Conservation (phyloP, 768 basidiomycete genomes). For the Chalciporus pseudorubinellus region DNA sequence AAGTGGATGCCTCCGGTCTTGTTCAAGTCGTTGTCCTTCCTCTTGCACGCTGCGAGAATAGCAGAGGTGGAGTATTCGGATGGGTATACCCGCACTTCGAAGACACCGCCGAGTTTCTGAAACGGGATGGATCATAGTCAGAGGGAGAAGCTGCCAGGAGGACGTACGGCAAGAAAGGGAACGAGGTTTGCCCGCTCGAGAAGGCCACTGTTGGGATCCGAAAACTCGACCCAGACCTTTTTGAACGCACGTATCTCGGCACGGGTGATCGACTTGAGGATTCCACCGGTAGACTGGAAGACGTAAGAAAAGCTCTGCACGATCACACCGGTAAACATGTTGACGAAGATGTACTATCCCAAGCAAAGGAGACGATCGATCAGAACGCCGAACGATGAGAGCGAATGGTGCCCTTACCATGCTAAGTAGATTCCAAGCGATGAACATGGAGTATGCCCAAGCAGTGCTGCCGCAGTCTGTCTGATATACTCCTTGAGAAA, state of each 20-base stretch:
- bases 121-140: background rate
- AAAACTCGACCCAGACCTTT: slow-evolving; percentile 87
- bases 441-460: slow-evolving; percentile 87
- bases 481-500: slow-evolving; percentile 42
- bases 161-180: slow-evolving; percentile 77
- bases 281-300: slow-evolving; percentile 82
- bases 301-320: slow-evolving; percentile 97
- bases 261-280: slow-evolving; percentile 70
- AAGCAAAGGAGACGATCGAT: background rate
- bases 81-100: slow-evolving; percentile 87
- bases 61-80: slow-evolving; percentile 58
- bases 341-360: slow-evolving; percentile 89
- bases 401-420: slow-evolving; percentile 57
- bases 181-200: slow-evolving; percentile 69
- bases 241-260: slow-evolving; percentile 95
- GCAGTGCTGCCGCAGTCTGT: slow-evolving; percentile 85
- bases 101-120: slow-evolving; percentile 83
- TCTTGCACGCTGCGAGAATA: slow-evolving; percentile 53
- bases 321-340: slow-evolving; percentile 95
- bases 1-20: slow-evolving; percentile 59
- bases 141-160: background rate
- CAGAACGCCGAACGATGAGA: background rate
- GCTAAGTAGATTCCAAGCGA: slow-evolving; percentile 92
- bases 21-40: slow-evolving; percentile 33
- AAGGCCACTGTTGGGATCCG: slow-evolving; percentile 75